Evolutionary conservation across 2,329 filamentous ascomycete species (phyloP).

Genomic region (Penicillium corylophilum): DNA sequence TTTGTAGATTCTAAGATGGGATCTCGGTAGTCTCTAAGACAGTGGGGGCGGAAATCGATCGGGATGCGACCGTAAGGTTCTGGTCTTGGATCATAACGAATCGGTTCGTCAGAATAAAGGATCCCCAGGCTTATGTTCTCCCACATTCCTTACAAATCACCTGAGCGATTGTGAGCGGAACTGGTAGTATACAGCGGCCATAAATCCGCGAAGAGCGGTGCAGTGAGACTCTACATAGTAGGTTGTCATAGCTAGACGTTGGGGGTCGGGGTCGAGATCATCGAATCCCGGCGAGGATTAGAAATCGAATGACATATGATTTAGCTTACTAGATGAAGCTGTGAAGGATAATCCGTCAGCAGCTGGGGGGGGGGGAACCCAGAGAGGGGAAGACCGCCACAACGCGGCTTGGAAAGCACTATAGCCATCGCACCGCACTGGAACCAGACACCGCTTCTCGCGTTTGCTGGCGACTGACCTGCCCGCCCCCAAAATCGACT

Average conservation of each 20-base stretch:
- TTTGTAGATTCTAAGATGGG: slow-evolving; percentile 5
- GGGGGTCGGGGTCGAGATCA: background rate
- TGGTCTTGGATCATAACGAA: background rate
- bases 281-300: background rate
- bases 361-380: no score
- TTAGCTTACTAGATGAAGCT: no score
- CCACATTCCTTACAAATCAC: background rate
- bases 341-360: no score
- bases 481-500: background rate
- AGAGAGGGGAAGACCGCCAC: background rate
- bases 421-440: no score
- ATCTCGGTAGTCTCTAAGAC: slow-evolving; percentile 7
- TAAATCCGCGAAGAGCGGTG: background rate
- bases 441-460: slow-evolving; percentile 21
- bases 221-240: background rate
- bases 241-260: background rate
- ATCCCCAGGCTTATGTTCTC: background rate
- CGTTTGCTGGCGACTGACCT: slow-evolving; percentile 7
- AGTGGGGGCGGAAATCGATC: slow-evolving; percentile 13
- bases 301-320: background rate
- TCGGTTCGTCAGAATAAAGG: background rate
- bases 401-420: background rate
- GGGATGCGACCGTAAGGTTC: background rate
- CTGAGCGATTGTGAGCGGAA: background rate
- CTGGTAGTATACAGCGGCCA: background rate